Conservation (phyloP, 2,329 filamentous ascomycete species). For the Colletotrichum eleusines region DNA sequence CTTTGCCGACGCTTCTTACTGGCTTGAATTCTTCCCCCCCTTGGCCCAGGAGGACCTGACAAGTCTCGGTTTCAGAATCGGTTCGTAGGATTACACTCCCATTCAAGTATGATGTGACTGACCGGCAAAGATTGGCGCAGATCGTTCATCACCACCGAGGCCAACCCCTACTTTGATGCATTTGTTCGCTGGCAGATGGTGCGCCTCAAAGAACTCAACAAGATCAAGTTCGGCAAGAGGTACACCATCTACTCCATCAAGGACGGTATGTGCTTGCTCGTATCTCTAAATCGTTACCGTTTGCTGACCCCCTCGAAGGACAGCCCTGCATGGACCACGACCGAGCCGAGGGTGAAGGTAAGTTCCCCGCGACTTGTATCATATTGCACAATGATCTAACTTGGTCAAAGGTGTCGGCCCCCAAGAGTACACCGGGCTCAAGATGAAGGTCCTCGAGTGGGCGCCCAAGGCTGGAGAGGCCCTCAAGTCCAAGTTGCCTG, state of each 20-base stretch:
- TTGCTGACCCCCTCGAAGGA: conserved; percentile 58
- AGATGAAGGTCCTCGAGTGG: conserved; percentile 93
- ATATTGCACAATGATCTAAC: neutral
- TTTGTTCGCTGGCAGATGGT: conserved; percentile 99
- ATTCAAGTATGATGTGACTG: neutral
- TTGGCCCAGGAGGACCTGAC: conserved; percentile 47
- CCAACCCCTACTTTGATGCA: conserved; percentile 92
- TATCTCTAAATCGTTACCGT: neutral
- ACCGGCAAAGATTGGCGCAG: conserved; percentile 55
- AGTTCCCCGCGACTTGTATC: neutral
- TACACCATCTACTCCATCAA: conserved; percentile 96
- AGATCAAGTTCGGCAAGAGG: conserved; percentile 92
- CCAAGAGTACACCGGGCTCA: conserved; percentile 82
- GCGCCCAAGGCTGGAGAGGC: conserved; percentile 78
- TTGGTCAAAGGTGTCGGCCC: conserved; percentile 42
- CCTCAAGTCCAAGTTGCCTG: conserved; percentile 82
- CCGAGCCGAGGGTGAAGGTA: conserved; percentile 59
- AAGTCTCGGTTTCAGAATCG: conserved; percentile 40
- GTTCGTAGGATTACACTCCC: neutral
- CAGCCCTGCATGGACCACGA: conserved; percentile 64
- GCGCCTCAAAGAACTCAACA: conserved; percentile 86
- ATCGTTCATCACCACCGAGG: conserved; percentile 83
- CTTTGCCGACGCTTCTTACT: conserved; percentile 91
- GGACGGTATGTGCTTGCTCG: conserved; percentile 20
- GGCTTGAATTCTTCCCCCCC: conserved; percentile 87